These are phyloP conservation scores for Boletus rubescentipes DNA, from an alignment of 768 basidiomycete species.

Conservation along the genomic window DNA sequence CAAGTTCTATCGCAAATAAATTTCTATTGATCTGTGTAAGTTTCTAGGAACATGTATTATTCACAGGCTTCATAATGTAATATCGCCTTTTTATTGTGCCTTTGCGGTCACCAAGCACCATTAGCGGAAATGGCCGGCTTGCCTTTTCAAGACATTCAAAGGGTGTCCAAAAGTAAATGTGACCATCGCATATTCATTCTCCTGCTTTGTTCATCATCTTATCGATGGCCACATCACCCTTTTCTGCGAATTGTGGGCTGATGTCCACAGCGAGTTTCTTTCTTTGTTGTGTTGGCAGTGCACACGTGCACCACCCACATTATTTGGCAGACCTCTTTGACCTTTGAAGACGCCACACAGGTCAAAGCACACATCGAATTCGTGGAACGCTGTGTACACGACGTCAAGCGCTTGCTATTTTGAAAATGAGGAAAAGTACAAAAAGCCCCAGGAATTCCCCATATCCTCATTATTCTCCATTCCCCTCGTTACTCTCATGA, in stretches of 20 bases:
- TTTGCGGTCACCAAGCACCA: slow-evolving; percentile 10
- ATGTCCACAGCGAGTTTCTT: slow-evolving; percentile 8
- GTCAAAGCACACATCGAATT: slow-evolving; percentile 18
- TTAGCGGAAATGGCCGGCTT: slow-evolving; percentile 11
- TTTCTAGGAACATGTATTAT: slow-evolving; percentile 21
- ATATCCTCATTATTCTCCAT: neutral
- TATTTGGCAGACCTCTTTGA: slow-evolving; percentile 12
- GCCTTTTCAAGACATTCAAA: slow-evolving; percentile 13
- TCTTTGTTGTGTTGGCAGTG: slow-evolving; percentile 17
- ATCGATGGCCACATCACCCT: slow-evolving; percentile 4
- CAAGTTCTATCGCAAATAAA: slow-evolving; percentile 81
- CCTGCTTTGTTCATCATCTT: slow-evolving; percentile 26
- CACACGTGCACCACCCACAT: slow-evolving; percentile 20
- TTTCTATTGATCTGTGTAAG: slow-evolving; percentile 17
- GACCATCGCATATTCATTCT: neutral
- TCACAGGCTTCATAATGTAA: slow-evolving; percentile 29
- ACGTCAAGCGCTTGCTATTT: slow-evolving; percentile 9
- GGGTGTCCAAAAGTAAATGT: slow-evolving; percentile 3
- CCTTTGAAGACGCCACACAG: slow-evolving; percentile 8
- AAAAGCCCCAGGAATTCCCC: slow-evolving; percentile 11
- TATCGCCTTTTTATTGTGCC: slow-evolving; percentile 14
- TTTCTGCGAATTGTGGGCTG: neutral
- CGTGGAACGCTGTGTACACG: slow-evolving; percentile 4
- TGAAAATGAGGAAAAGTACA: slow-evolving; percentile 12
- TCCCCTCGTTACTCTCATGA: slow-evolving; percentile 5